These are phyloP conservation scores for Pleoardoris graminearum DNA, from an alignment of 2,329 filamentous ascomycete species.

Conservation along the genomic window DNA sequence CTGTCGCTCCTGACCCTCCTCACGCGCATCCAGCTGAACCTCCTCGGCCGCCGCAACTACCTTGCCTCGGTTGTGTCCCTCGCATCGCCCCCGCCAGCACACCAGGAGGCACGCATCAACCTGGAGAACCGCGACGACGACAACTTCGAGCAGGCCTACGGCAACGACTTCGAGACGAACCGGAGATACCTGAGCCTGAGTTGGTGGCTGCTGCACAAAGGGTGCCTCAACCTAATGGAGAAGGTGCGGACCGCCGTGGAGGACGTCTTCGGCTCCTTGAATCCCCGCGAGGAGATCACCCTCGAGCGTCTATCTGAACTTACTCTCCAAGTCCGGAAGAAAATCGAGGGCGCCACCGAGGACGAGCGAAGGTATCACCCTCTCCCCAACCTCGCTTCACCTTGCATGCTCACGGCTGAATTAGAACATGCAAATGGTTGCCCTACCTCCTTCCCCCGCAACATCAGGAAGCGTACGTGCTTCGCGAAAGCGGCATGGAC, in stretches of 20 bases:
- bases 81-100: slow-evolving; percentile 67
- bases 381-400: background rate
- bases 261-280: slow-evolving; percentile 85
- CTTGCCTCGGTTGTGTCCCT: slow-evolving; percentile 92
- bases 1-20: slow-evolving; percentile 86
- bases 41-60: slow-evolving; percentile 92
- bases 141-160: slow-evolving; percentile 77
- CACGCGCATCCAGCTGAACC: slow-evolving; percentile 93
- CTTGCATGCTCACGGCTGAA: background rate
- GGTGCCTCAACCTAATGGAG: slow-evolving; percentile 80
- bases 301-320: slow-evolving; percentile 79
- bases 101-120: slow-evolving; percentile 74
- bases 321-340: slow-evolving; percentile 79
- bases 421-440: slow-evolving; percentile 71
- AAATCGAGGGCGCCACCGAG: slow-evolving; percentile 75
- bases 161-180: slow-evolving; percentile 95
- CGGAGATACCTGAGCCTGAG: slow-evolving; percentile 93
- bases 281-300: slow-evolving; percentile 84
- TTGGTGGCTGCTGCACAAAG: slow-evolving; percentile 95
- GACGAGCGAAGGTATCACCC: slow-evolving; percentile 58
- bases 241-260: slow-evolving; percentile 84
- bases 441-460: slow-evolving; percentile 77
- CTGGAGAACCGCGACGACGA: slow-evolving; percentile 94
- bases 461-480: slow-evolving; percentile 79
- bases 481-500: slow-evolving; percentile 81